phyloP scores from a whole-genome alignment of 192 early-diverging fungal genomes.

The Linnemannia hyalina region DNA sequence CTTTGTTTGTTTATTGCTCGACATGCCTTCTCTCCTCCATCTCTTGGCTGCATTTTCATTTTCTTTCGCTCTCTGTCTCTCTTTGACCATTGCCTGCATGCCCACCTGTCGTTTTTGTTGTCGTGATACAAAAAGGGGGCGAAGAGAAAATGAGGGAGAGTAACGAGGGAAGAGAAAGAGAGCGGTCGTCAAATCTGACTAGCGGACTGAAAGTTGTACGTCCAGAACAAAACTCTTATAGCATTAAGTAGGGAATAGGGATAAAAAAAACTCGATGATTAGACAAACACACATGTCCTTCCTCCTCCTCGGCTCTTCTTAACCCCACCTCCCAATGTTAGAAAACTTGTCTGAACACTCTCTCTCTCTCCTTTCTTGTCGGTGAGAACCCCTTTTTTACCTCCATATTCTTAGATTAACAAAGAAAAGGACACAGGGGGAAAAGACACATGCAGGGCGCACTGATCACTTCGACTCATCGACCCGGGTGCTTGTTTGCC shows the following conservation, averaged over 20 bases:
- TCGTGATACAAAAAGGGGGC: no score
- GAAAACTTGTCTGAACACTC: no score
- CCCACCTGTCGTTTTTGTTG: no score
- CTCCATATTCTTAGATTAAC: not conserved
- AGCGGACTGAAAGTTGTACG: not conserved
- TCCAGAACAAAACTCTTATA: not conserved
- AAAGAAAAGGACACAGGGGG: not conserved
- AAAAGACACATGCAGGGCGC: not conserved
- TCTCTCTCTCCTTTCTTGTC: no score
- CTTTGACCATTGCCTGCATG: not conserved
- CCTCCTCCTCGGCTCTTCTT: no score
- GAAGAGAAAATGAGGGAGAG: not conserved
- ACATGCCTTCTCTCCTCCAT: not conserved
- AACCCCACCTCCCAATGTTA: no score
- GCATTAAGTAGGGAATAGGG: not conserved
- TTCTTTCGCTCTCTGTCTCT: not conserved
- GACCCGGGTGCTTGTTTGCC: not conserved
- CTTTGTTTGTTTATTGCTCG: no score
- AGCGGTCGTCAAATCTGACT: not conserved
- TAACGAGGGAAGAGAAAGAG: not conserved
- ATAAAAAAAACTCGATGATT: not conserved
- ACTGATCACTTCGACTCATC: not conserved
- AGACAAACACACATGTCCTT: no score
- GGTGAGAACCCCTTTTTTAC: no score
- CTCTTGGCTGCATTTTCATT: not conserved